These are phyloP conservation scores for Colletotrichum sp. DNA, from an alignment of 2,329 filamentous ascomycete genomes.

Conservation along the genomic window DNA sequence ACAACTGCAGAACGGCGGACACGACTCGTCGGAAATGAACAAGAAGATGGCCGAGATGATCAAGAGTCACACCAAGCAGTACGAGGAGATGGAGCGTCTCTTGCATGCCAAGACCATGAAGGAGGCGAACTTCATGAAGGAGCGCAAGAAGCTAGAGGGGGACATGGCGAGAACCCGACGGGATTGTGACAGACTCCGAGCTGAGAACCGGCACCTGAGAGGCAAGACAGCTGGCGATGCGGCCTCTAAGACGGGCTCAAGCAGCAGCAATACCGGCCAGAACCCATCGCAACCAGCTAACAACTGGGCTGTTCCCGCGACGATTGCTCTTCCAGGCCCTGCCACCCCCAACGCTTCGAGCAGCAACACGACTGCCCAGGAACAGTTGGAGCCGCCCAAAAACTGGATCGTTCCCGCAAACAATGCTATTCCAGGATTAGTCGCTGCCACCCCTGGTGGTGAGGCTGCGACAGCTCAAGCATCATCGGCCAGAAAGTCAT, in stretches of 20 bases:
- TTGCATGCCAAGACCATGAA: background rate
- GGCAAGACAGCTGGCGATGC: background rate
- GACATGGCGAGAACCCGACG: background rate
- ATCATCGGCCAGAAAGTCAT: background rate
- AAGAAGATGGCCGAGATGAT: background rate
- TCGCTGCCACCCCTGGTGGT: background rate
- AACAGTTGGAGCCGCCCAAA: background rate
- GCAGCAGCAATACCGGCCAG: background rate
- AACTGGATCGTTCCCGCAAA: background rate
- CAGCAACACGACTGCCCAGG: background rate
- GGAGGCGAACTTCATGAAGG: background rate
- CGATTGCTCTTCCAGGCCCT: background rate
- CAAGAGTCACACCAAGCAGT: background rate
- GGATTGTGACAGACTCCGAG: background rate
- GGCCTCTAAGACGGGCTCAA: background rate
- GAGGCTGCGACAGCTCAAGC: background rate
- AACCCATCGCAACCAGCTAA: background rate
- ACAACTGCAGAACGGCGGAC: background rate
- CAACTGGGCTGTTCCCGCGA: background rate
- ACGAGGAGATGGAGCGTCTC: background rate
- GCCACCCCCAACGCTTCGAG: background rate
- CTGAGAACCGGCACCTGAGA: background rate
- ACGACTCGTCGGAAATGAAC: background rate
- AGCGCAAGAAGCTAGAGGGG: background rate
- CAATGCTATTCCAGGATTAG: accelerated